Conservation (phyloP, 805 yeast genomes). For the Yarrowia keelungensis region DNA sequence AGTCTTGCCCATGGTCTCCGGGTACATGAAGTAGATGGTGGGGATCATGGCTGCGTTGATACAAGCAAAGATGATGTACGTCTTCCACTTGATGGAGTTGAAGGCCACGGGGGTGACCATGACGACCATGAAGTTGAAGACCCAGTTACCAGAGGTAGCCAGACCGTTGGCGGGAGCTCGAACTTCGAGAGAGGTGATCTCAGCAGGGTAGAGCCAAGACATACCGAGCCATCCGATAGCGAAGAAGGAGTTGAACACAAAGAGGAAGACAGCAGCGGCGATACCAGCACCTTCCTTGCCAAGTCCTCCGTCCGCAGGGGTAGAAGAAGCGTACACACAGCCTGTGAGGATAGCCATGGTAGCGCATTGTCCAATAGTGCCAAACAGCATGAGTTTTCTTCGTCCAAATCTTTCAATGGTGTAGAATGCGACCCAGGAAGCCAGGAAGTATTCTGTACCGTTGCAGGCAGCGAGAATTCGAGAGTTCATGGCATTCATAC, state of each 20-base stretch:
- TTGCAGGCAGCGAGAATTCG: slow-evolving; percentile 44
- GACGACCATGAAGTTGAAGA: slow-evolving; percentile 23
- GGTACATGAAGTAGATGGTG: slow-evolving; percentile 29
- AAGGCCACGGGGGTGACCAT: slow-evolving; percentile 31
- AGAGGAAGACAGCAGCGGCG: slow-evolving; percentile 20
- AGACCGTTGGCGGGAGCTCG: slow-evolving; percentile 27
- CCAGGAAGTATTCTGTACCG: slow-evolving; percentile 64
- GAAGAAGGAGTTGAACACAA: slow-evolving; percentile 25
- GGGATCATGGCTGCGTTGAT: slow-evolving; percentile 31
- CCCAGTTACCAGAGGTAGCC: slow-evolving; percentile 24
- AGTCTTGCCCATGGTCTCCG: slow-evolving; percentile 32
- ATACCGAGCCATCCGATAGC: slow-evolving; percentile 26
- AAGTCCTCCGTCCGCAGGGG: background rate
- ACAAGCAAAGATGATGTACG: slow-evolving; percentile 23
- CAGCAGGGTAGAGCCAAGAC: slow-evolving; percentile 31
- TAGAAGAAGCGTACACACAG: slow-evolving; percentile 5
- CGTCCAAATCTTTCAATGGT: slow-evolving; percentile 62
- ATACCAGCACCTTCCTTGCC: slow-evolving; percentile 16
- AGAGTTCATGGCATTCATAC: slow-evolving; percentile 50
- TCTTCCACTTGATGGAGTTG: slow-evolving; percentile 21
- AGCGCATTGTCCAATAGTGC: slow-evolving; percentile 68
- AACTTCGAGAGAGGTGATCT: slow-evolving; percentile 12
- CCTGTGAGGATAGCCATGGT: slow-evolving; percentile 44
- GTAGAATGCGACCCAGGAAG: slow-evolving; percentile 59
- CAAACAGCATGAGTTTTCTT: slow-evolving; percentile 66